Conservation (phyloP, 768 basidiomycete genomes). For the Amanita pseudoporphyria region DNA sequence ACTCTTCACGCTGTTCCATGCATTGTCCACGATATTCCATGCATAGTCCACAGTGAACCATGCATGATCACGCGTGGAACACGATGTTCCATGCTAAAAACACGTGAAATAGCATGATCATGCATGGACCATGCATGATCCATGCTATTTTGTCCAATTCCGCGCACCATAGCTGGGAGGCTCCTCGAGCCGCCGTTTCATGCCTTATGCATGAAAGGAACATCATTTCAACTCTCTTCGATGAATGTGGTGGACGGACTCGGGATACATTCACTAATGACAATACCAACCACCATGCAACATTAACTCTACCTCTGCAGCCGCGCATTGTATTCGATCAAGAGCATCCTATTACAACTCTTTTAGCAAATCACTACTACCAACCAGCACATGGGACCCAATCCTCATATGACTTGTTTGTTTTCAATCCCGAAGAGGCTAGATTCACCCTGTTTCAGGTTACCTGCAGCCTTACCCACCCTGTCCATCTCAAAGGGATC, state of each 20-base stretch:
- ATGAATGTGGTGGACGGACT: conserved; percentile 1
- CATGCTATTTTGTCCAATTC: too few relatives aligned
- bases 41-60: too few relatives aligned
- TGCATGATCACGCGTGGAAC: too few relatives aligned
- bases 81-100: too few relatives aligned
- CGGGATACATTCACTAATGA: conserved; percentile 4
- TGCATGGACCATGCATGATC: too few relatives aligned
- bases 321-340: conserved; percentile 5
- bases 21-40: too few relatives aligned
- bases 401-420: conserved; percentile 8
- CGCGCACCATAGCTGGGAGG: conserved; percentile 3
- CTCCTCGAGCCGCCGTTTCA: conserved; percentile 9
- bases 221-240: conserved; percentile 6
- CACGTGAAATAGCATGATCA: too few relatives aligned
- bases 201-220: conserved; percentile 7
- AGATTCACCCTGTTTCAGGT: conserved; percentile 7
- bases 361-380: conserved; percentile 7
- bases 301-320: conserved; percentile 6
- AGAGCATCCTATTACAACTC: conserved; percentile 4
- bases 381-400: conserved; percentile 7
- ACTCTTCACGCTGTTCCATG: too few relatives aligned
- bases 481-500: conserved; percentile 6
- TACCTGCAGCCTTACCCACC: conserved; percentile 3
- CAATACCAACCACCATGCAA: background rate
- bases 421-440: conserved; percentile 5